Evolutionary conservation across 164 flowering plant genomes (phyloP).

Genomic region (Sedum album): DNA sequence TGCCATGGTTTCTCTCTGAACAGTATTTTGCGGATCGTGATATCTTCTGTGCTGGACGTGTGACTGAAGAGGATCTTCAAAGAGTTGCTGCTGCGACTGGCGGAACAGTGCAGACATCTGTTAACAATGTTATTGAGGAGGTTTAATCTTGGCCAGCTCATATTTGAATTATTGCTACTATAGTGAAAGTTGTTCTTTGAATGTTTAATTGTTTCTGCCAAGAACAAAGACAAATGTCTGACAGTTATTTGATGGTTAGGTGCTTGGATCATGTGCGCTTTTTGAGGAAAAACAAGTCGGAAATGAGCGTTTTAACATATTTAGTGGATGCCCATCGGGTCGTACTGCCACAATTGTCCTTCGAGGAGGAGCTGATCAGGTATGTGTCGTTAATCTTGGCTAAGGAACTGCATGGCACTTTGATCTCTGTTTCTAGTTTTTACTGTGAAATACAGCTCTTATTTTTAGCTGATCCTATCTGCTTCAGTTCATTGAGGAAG

Average conservation of each 20-base stretch:
- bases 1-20: slow-evolving; percentile 59
- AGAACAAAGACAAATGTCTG: background rate
- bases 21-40: too few species aligned
- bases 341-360: too few species aligned
- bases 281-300: too few species aligned
- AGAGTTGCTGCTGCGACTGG: too few species aligned
- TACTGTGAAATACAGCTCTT: background rate
- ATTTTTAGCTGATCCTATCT: background rate
- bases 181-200: background rate
- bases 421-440: background rate
- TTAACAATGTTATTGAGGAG: too few species aligned
- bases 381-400: slow-evolving; percentile 11
- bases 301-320: too few species aligned
- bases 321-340: slow-evolving; percentile 93
- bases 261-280: too few species aligned
- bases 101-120: too few species aligned
- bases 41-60: too few species aligned
- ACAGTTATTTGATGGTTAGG: slow-evolving; percentile 8
- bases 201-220: background rate
- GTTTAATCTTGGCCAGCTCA: slow-evolving; percentile 20
- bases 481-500: too few species aligned
- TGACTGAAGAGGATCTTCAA: too few species aligned
- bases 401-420: background rate
- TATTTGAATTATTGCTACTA: background rate
- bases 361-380: slow-evolving; percentile 99